Conservation (phyloP, 2,329 filamentous ascomycete species). For the Coniochaeta sp. region DNA sequence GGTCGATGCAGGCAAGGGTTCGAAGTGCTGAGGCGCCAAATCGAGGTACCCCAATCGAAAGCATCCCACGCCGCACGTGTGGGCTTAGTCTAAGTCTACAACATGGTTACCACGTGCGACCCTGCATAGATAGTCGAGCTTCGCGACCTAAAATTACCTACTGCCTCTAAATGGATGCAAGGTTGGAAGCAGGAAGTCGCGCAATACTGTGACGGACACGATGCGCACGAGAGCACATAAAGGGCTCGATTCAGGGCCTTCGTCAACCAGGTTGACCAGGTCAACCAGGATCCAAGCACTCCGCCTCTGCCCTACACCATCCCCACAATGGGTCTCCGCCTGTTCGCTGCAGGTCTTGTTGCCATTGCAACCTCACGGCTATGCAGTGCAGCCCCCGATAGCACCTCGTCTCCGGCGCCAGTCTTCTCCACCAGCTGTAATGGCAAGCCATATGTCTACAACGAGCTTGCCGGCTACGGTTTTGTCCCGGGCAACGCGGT, state of each 20-base stretch:
- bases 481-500: conserved; percentile 46
- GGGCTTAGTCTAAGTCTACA: not conserved
- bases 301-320: not conserved
- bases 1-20: not conserved
- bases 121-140: not conserved
- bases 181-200: not conserved
- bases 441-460: conserved; percentile 56
- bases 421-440: conserved; percentile 36
- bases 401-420: not conserved
- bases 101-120: not conserved
- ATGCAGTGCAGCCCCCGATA: not conserved
- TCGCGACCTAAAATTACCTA: not conserved
- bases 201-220: not conserved
- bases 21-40: not conserved
- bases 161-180: not conserved
- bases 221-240: not conserved
- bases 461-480: conserved; percentile 60
- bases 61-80: not conserved
- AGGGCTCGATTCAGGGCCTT: not conserved
- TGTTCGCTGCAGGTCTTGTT: not conserved
- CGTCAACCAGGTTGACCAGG: not conserved
- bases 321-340: not conserved
- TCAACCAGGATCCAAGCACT: not conserved
- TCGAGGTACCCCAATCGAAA: not conserved
- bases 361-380: not conserved